Evolutionary conservation across 2,329 filamentous ascomycete species (phyloP).

Genomic region (Paraconiothyrium sp.): DNA sequence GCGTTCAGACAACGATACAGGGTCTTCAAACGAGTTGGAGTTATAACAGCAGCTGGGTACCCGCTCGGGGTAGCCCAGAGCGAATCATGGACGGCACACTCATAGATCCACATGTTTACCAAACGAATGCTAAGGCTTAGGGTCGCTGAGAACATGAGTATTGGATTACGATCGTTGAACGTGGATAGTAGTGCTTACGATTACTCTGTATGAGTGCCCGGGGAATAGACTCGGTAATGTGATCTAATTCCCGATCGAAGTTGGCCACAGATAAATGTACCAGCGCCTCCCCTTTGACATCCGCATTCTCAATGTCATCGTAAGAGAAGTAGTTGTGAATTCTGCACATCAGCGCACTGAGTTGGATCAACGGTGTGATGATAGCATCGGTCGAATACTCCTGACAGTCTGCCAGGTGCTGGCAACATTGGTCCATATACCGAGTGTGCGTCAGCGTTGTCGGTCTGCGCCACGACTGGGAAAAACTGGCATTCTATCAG

Average conservation of each 20-base stretch:
- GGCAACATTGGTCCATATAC: conserved; percentile 29
- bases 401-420: conserved; percentile 19
- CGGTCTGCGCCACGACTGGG: conserved; percentile 34
- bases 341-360: conserved; percentile 29
- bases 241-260: conserved; percentile 28
- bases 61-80: conserved; percentile 23
- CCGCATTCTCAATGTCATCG: conserved; percentile 33
- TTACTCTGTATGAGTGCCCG: conserved; percentile 11
- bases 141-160: conserved; percentile 9
- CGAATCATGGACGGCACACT: conserved; percentile 30
- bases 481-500: conserved; percentile 21
- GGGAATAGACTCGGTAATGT: conserved; percentile 21
- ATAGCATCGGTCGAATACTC: conserved; percentile 29
- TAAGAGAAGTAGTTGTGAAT: conserved; percentile 35
- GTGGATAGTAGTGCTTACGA: conserved; percentile 16
- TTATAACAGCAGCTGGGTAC: conserved; percentile 8
- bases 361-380: conserved; percentile 29
- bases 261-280: conserved; percentile 26
- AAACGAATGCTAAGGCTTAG: conserved; percentile 19
- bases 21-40: conserved; percentile 16
- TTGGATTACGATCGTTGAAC: background rate
- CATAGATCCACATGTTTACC: conserved; percentile 31
- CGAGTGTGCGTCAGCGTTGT: conserved; percentile 26
- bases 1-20: conserved; percentile 23
- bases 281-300: conserved; percentile 29